These are phyloP conservation scores for Pelargonium australe DNA, from an alignment of 441 rosid species.

Conservation along the genomic window DNA sequence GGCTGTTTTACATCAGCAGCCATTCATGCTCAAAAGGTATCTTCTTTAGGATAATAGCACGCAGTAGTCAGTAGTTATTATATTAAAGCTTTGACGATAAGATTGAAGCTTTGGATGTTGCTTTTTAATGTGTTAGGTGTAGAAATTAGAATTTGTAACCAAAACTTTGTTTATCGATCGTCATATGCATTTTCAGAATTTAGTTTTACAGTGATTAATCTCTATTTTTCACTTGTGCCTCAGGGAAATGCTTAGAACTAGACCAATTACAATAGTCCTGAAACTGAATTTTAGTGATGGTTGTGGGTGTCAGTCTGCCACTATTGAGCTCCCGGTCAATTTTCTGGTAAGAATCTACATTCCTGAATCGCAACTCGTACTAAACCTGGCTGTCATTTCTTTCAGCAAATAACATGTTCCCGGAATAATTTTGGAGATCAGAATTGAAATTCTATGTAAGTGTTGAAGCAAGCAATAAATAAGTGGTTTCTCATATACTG, in stretches of 20 bases:
- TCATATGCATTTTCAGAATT: background rate
- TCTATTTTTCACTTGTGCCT: background rate
- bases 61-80: too few species aligned
- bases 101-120: too few species aligned
- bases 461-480: background rate
- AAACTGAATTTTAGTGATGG: constrained; percentile 20
- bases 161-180: too few species aligned
- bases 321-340: constrained; percentile 10
- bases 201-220: background rate
- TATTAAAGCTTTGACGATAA: too few species aligned
- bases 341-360: constrained; percentile 11
- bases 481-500: background rate
- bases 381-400: background rate
- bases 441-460: background rate
- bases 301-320: constrained; percentile 6
- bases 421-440: background rate
- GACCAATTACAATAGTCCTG: constrained; percentile 14
- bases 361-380: background rate
- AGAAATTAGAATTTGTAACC: too few species aligned
- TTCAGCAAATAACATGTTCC: background rate
- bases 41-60: background rate
- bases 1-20: constrained; percentile 14
- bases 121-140: too few species aligned
- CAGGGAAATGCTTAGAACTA: constrained; percentile 17
- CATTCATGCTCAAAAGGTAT: constrained; percentile 18